Conservation (phyloP, 805 yeast genomes). For the Cyberlindnera amylophila region DNA sequence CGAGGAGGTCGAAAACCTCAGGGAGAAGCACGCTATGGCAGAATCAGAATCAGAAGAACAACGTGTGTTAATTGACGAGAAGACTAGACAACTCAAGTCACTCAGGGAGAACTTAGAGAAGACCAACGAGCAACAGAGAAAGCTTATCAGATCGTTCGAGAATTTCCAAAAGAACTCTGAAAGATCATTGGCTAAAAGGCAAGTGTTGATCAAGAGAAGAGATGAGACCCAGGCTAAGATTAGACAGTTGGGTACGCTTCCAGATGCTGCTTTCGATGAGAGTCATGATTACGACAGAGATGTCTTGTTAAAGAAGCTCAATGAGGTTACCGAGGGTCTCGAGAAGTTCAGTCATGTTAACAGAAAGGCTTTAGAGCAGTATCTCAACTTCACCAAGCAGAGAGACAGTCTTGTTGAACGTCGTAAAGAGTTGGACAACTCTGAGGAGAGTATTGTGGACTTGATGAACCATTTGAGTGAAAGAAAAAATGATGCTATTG, state of each 20-base stretch:
- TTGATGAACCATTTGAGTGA: slow-evolving; percentile 66
- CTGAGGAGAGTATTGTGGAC: slow-evolving; percentile 68
- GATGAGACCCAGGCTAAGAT: slow-evolving; percentile 71
- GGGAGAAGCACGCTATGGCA: slow-evolving; percentile 27
- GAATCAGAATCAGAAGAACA: slow-evolving; percentile 28
- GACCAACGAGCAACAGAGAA: slow-evolving; percentile 55
- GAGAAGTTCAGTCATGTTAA: slow-evolving; percentile 73
- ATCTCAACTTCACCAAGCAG: slow-evolving; percentile 65
- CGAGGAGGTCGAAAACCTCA: slow-evolving; percentile 27
- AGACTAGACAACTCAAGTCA: slow-evolving; percentile 25
- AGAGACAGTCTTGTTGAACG: slow-evolving; percentile 62
- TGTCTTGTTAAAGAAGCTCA: slow-evolving; percentile 49
- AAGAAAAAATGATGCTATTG: slow-evolving; percentile 81
- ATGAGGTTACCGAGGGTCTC: slow-evolving; percentile 51
- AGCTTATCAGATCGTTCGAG: slow-evolving; percentile 52
- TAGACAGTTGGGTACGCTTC: slow-evolving; percentile 81
- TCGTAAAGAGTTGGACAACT: slow-evolving; percentile 62
- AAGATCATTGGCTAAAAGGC: slow-evolving; percentile 56
- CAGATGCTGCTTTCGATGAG: slow-evolving; percentile 69
- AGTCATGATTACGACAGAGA: slow-evolving; percentile 37
- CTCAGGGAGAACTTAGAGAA: slow-evolving; percentile 41
- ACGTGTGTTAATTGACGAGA: slow-evolving; percentile 18
- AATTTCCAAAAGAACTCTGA: slow-evolving; percentile 62
- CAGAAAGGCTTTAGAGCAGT: slow-evolving; percentile 87
- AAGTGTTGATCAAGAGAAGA: slow-evolving; percentile 54